phyloP scores from a whole-genome alignment of 148 eudicot species.

The Rhododendron mucronatum region DNA sequence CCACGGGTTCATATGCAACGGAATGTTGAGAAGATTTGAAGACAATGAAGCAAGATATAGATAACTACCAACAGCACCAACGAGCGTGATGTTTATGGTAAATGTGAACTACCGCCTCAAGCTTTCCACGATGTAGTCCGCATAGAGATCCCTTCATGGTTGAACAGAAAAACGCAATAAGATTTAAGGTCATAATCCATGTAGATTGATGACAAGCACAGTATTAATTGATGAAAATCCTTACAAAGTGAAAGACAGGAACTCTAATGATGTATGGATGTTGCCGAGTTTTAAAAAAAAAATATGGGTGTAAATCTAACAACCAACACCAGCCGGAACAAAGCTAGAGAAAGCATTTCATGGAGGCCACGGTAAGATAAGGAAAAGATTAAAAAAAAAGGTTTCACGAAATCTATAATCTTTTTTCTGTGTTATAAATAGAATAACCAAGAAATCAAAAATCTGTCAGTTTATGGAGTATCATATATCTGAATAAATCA shows the following conservation, averaged over 20 bases:
- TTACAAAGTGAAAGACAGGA: not conserved
- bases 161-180: not conserved
- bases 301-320: not conserved
- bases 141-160: constrained; percentile 31
- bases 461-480: not conserved
- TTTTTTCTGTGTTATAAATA: not conserved
- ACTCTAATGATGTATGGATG: not conserved
- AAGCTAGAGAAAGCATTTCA: not conserved
- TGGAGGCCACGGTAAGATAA: not conserved
- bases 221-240: not conserved
- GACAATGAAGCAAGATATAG: not conserved
- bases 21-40: not conserved
- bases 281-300: not conserved
- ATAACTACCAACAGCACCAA: not conserved
- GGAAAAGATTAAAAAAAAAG: not conserved
- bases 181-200: constrained; percentile 2
- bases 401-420: not conserved
- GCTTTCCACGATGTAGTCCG: constrained; percentile 47
- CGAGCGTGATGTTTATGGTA: not conserved
- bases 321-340: not conserved
- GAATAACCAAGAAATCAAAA: not conserved
- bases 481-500: not conserved
- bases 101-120: constrained; percentile 33
- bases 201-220: not conserved
- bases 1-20: not conserved